Percentiles rank a stretch among this genome's conserved stretches.
Evolutionary conservation across 2,329 filamentous ascomycete genomes (phyloP).

Genomic region (Alternaria brassicae): DNA sequence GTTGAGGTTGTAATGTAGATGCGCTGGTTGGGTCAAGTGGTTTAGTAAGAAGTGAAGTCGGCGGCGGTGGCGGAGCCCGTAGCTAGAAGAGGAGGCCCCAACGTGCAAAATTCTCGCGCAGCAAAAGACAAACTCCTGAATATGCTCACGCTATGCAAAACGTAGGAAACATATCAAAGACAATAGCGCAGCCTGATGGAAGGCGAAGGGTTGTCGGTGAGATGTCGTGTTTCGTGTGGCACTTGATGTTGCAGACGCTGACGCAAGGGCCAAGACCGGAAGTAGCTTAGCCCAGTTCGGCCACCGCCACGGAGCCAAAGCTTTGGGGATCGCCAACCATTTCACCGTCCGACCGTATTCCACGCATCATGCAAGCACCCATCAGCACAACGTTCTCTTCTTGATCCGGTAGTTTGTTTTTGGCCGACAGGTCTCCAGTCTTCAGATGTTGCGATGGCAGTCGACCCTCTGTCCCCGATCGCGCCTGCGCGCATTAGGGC

Average conservation of each 20-base stretch:
- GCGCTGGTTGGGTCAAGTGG: background rate
- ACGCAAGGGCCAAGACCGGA: constrained; percentile 16
- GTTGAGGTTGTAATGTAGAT: background rate
- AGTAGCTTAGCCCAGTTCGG: constrained; percentile 16
- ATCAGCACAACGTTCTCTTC: constrained; percentile 13
- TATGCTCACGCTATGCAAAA: constrained; percentile 43
- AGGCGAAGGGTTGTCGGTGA: constrained; percentile 12
- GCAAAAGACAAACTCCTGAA: constrained; percentile 24
- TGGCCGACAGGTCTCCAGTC: constrained; percentile 28
- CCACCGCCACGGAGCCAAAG: constrained; percentile 34
- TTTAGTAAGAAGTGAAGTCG: constrained; percentile 19
- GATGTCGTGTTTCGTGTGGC: constrained; percentile 13
- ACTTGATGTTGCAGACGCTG: constrained; percentile 13
- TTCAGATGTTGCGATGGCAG: constrained; percentile 73
- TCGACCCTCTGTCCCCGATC: constrained; percentile 83
- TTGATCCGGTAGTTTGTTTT: constrained; percentile 18
- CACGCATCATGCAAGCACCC: constrained; percentile 30
- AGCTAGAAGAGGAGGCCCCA: constrained; percentile 26
- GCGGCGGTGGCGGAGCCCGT: constrained; percentile 45
- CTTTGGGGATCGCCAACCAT: constrained; percentile 25
- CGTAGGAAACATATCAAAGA: constrained; percentile 17
- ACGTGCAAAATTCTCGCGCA: constrained; percentile 23
- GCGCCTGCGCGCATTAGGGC: constrained; percentile 90
- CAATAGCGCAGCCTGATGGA: constrained; percentile 3
- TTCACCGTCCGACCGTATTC: constrained; percentile 30